These are phyloP conservation scores for Euphorbia tirucalli DNA, from an alignment of 345 rosid genomes.

Conservation along the genomic window DNA sequence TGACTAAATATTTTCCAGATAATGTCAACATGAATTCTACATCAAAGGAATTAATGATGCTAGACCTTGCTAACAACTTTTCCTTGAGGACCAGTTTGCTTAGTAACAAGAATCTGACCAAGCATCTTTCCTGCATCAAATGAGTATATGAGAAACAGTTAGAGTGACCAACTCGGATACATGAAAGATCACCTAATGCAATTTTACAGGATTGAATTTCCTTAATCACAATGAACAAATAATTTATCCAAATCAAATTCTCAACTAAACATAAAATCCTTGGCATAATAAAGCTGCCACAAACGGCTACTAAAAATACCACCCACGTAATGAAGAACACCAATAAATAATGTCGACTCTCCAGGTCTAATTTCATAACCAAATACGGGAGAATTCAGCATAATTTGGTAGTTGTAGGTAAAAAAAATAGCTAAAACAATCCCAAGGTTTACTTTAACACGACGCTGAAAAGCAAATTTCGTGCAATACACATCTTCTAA, in stretches of 20 bases:
- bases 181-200: not conserved
- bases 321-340: not conserved
- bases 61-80: conserved; percentile 98
- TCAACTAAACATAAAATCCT: not conserved
- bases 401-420: not conserved
- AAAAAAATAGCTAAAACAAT: not conserved
- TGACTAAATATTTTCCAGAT: not conserved
- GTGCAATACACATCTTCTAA: not conserved
- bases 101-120: conserved; percentile 93
- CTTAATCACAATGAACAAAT: not conserved
- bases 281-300: not conserved
- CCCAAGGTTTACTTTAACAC: not conserved
- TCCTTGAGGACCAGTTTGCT: conserved; percentile 96
- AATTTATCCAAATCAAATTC: not conserved
- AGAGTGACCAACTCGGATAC: not conserved
- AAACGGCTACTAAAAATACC: not conserved
- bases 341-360: not conserved
- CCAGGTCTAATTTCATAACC: not conserved
- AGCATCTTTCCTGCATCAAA: conserved; percentile 80
- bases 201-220: not conserved
- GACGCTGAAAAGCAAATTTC: not conserved
- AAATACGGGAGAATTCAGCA: not conserved
- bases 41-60: not conserved
- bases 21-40: not conserved
- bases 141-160: conserved; percentile 12